Conservation (phyloP, 1,284 basidiomycete genomes). For the Phlebopus sp. region DNA sequence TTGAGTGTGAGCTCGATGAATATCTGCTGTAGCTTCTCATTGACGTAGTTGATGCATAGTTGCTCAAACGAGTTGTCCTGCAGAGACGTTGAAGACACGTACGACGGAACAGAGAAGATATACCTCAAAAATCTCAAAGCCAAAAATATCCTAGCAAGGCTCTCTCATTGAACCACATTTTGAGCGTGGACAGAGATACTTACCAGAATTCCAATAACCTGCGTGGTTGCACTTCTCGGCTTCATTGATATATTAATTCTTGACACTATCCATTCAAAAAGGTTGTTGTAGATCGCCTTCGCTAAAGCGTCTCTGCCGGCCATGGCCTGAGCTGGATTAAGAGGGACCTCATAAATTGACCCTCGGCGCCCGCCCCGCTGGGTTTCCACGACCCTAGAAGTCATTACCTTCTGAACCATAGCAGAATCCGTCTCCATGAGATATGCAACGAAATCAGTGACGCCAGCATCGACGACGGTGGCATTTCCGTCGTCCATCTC, state of each 20-base stretch:
- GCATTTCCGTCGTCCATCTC: slow-evolving; percentile 93
- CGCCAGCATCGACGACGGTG: slow-evolving; percentile 75
- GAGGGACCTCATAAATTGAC: slow-evolving; percentile 94
- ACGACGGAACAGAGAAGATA: neutral
- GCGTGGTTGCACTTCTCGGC: slow-evolving; percentile 69
- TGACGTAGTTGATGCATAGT: slow-evolving; percentile 99
- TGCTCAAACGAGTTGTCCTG: slow-evolving; percentile 99
- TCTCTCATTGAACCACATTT: slow-evolving; percentile 8
- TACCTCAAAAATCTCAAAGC: slow-evolving; percentile 96
- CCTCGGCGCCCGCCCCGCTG: slow-evolving; percentile 89
- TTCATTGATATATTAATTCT: slow-evolving; percentile 97
- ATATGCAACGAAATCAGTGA: slow-evolving; percentile 96
- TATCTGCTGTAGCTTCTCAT: slow-evolving; percentile 98
- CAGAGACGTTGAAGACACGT: slow-evolving; percentile 1
- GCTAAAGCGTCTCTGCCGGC: slow-evolving; percentile 90
- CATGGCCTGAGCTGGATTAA: slow-evolving; percentile 90
- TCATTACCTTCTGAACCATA: slow-evolving; percentile 84
- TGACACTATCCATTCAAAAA: slow-evolving; percentile 99
- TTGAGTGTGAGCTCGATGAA: slow-evolving; percentile 99
- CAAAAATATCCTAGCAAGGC: slow-evolving; percentile 81
- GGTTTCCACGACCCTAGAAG: slow-evolving; percentile 89
- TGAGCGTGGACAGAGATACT: slow-evolving; percentile 16
- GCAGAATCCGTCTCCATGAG: slow-evolving; percentile 86
- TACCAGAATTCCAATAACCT: slow-evolving; percentile 92
- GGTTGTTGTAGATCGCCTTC: slow-evolving; percentile 97